Evolutionary conservation across 2,329 filamentous ascomycete species (phyloP).

Genomic region (Calonectria hawksworthii): DNA sequence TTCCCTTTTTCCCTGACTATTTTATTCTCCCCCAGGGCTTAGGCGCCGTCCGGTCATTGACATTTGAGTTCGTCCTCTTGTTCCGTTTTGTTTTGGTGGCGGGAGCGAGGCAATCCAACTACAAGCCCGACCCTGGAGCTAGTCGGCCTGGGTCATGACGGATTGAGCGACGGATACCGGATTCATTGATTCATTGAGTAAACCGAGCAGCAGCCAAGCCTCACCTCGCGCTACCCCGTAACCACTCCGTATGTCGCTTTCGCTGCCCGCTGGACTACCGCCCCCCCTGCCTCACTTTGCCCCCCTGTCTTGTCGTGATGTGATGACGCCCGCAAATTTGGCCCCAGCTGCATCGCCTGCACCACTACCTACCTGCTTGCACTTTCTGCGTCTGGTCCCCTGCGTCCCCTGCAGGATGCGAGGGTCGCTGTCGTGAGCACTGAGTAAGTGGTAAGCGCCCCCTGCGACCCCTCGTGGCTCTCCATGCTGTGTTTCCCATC

Average conservation of each 20-base stretch:
- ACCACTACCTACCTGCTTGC: background rate
- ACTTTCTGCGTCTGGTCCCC: conserved; percentile 6
- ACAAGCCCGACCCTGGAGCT: conserved; percentile 15
- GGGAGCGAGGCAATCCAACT: conserved; percentile 13
- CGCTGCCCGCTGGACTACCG: conserved; percentile 1
- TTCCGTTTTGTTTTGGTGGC: conserved; percentile 7
- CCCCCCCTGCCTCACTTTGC: background rate
- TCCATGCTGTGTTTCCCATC: conserved; percentile 17
- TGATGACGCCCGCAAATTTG: conserved; percentile 40
- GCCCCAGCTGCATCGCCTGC: conserved; percentile 16
- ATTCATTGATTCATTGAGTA: conserved; percentile 7
- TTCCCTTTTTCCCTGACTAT: background rate
- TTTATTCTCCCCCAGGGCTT: conserved; percentile 2
- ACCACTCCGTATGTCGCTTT: background rate
- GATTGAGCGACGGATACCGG: background rate
- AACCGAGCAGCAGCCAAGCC: conserved; percentile 11
- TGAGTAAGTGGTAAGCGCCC: background rate
- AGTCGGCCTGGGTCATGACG: background rate
- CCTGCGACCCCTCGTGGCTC: conserved; percentile 4
- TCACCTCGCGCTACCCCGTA: background rate
- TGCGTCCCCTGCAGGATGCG: conserved; percentile 34
- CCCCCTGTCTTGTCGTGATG: conserved; percentile 31
- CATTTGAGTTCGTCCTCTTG: background rate
- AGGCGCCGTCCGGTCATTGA: conserved; percentile 1
- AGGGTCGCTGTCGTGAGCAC: conserved; percentile 9